These are phyloP conservation scores for Passalora sequoiae DNA, from an alignment of 2,329 filamentous ascomycete species.

Conservation along the genomic window DNA sequence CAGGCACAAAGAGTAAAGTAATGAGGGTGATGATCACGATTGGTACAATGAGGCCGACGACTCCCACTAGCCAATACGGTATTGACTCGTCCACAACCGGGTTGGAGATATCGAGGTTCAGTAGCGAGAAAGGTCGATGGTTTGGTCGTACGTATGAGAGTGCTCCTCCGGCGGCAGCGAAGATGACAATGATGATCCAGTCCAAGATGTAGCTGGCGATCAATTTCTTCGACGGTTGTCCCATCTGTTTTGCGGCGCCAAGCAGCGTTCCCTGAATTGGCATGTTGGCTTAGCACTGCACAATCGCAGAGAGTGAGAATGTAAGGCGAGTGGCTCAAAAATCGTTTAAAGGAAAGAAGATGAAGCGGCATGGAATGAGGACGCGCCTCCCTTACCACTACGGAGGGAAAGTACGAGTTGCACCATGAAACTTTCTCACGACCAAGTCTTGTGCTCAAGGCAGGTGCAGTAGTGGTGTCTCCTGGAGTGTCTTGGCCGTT, in stretches of 20 bases:
- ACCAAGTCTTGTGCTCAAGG: too few relatives aligned
- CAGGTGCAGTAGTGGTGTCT: too few relatives aligned
- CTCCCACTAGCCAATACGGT: slow-evolving; percentile 57
- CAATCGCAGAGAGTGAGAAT: too few relatives aligned
- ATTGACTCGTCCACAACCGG: slow-evolving; percentile 71
- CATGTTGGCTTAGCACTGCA: too few relatives aligned
- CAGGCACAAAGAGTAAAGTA: slow-evolving; percentile 65
- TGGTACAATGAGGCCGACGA: slow-evolving; percentile 62
- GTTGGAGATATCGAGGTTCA: slow-evolving; percentile 73
- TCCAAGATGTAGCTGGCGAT: slow-evolving; percentile 65
- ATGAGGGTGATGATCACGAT: slow-evolving; percentile 63
- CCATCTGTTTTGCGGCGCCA: slow-evolving; percentile 12
- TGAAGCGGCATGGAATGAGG: background rate
- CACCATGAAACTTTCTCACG: too few relatives aligned
- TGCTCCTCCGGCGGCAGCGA: slow-evolving; percentile 21
- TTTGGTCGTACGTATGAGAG: slow-evolving; percentile 60
- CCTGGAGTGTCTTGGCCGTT: too few relatives aligned
- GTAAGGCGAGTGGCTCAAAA: background rate
- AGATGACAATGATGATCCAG: slow-evolving; percentile 60
- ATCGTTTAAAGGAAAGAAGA: background rate
- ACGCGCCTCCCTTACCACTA: too few relatives aligned
- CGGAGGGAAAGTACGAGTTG: too few relatives aligned
- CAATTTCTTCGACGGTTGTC: slow-evolving; percentile 34
- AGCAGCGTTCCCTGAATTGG: too few relatives aligned
- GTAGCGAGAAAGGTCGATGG: slow-evolving; percentile 64